Percentiles rank a stretch among this genome's conserved stretches.
These are phyloP conservation scores for Backusella westeae DNA, from an alignment of 192 early-diverging fungal species.

Conservation along the genomic window DNA sequence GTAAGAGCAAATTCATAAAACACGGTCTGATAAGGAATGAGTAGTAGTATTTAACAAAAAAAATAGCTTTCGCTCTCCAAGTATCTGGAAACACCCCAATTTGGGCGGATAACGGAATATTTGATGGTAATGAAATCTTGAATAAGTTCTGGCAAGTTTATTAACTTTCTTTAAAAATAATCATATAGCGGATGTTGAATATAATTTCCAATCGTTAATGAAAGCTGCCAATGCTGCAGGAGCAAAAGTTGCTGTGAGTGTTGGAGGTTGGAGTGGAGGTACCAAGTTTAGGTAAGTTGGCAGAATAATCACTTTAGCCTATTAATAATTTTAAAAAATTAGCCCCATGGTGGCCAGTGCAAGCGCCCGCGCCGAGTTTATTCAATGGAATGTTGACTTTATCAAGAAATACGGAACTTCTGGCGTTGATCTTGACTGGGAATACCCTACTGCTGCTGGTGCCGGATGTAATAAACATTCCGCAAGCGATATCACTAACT, in stretches of 20 bases:
- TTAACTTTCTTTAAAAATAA: background rate
- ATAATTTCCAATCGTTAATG: conserved; percentile 44
- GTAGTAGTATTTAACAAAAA: background rate
- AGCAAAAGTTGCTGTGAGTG: conserved; percentile 56
- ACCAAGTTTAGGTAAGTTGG: conserved; percentile 38
- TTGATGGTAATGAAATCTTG: conserved; percentile 6
- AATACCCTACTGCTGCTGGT: conserved; percentile 66
- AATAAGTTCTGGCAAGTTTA: background rate
- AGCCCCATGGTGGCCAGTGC: conserved; percentile 47
- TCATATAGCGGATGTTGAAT: conserved; percentile 19
- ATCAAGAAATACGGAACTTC: conserved; percentile 54
- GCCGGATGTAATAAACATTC: conserved; percentile 56
- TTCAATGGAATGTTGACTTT: conserved; percentile 49
- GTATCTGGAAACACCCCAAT: conserved; percentile 33
- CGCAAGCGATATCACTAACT: conserved; percentile 61
- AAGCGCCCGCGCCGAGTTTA: conserved; percentile 39
- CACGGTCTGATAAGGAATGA: background rate
- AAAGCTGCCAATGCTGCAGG: conserved; percentile 39
- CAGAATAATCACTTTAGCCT: too few relatives aligned
- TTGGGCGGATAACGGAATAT: conserved; percentile 26
- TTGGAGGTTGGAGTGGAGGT: conserved; percentile 73
- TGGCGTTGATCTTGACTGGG: conserved; percentile 72
- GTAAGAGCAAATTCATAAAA: background rate
- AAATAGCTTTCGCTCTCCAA: conserved; percentile 54
- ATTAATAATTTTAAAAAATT: conserved; percentile 11